A percentile compares a stretch with the other conserved stretches of the same genome.
Conservation (phyloP, 2,329 filamentous ascomycete genomes). For the Alternaria infectoria region DNA sequence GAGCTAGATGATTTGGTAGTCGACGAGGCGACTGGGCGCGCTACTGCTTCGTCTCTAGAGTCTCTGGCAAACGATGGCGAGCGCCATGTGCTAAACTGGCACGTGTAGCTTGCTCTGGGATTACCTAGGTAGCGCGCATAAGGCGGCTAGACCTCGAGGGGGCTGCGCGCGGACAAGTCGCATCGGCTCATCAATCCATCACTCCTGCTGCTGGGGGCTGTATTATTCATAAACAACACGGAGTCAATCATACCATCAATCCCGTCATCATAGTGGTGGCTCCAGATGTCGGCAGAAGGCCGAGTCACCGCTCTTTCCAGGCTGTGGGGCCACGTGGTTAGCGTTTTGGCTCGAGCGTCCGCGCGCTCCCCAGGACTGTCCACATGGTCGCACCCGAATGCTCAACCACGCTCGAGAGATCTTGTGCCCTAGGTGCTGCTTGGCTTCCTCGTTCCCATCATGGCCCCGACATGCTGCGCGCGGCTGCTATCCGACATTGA, state of each 20-base stretch:
- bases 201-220: not conserved
- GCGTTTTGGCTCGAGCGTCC: no score
- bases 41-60: not conserved
- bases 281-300: not conserved
- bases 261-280: not conserved
- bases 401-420: no score
- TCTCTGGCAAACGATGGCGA: slow-evolving; percentile 1
- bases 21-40: slow-evolving; percentile 3
- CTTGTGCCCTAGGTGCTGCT: no score
- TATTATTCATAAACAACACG: not conserved
- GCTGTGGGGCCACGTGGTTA: no score
- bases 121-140: not conserved
- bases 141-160: not conserved
- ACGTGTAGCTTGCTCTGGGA: not conserved
- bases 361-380: no score
- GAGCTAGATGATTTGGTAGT: slow-evolving; percentile 8
- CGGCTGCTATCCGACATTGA: no score
- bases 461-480: no score
- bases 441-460: no score
- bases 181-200: not conserved
- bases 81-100: slow-evolving; percentile 1
- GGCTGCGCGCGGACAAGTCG: not conserved
- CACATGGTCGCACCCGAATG: no score
- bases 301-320: no score
- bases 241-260: not conserved